These are phyloP conservation scores for Mrakiaceae sp. DNA, from an alignment of 1,284 basidiomycete genomes.

Conservation along the genomic window DNA sequence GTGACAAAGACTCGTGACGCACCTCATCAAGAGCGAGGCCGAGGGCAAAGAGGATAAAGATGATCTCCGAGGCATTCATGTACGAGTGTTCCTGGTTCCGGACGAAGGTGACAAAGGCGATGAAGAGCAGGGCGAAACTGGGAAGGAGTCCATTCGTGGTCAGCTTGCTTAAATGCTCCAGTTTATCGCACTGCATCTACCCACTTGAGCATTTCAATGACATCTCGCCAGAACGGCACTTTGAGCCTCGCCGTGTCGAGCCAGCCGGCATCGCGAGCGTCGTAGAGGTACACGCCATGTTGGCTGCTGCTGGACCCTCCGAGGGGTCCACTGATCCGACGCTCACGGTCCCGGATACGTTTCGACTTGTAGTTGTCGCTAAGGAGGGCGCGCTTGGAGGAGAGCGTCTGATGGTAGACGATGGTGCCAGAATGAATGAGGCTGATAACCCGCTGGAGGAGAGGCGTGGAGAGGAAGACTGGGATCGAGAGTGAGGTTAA, in stretches of 20 bases:
- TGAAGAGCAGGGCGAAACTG: conserved; percentile 53
- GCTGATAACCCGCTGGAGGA: conserved; percentile 69
- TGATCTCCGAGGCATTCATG: conserved; percentile 51
- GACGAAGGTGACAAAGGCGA: conserved; percentile 40
- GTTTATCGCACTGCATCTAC: not conserved
- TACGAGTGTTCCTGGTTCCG: conserved; percentile 47
- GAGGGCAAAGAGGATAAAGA: conserved; percentile 61
- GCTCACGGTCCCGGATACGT: conserved; percentile 38
- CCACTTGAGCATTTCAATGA: conserved; percentile 60
- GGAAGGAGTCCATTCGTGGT: conserved; percentile 36
- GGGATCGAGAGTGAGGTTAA: not conserved
- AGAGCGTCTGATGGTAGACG: conserved; percentile 23
- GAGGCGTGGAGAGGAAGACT: conserved; percentile 58
- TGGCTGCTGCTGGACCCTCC: conserved; percentile 20
- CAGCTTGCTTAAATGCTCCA: too few relatives aligned
- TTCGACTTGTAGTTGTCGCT: conserved; percentile 75
- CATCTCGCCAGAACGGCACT: conserved; percentile 66
- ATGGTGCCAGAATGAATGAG: conserved; percentile 59
- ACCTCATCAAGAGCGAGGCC: conserved; percentile 70
- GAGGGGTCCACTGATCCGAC: not conserved
- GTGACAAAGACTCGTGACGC: conserved; percentile 34
- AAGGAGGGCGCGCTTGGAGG: conserved; percentile 56
- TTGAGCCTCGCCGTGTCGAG: conserved; percentile 65
- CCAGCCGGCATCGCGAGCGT: conserved; percentile 59
- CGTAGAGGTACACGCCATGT: conserved; percentile 47